These are phyloP conservation scores for Leucaena leucocephala DNA, from an alignment of 306 rosid species.

Conservation along the genomic window DNA sequence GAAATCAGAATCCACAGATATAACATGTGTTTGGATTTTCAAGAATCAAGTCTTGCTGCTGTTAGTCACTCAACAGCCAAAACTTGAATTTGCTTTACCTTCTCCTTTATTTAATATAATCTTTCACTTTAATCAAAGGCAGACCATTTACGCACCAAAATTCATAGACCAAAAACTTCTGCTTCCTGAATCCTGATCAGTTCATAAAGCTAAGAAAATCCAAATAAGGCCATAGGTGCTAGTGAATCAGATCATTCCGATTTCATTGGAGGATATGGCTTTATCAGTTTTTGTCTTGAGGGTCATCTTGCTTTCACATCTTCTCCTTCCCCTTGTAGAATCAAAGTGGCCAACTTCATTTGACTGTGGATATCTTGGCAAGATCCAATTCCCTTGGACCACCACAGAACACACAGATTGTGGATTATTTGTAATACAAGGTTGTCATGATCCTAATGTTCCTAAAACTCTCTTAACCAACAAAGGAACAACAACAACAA, in stretches of 20 bases:
- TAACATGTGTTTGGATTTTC: background rate
- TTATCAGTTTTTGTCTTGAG: background rate
- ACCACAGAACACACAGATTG: constrained; percentile 11
- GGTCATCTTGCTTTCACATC: constrained; percentile 20
- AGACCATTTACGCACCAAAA: background rate
- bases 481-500: constrained; percentile 4
- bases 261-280: constrained; percentile 17
- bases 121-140: background rate
- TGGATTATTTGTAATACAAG: constrained; percentile 36
- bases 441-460: constrained; percentile 14
- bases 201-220: background rate
- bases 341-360: constrained; percentile 32
- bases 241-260: constrained; percentile 9
- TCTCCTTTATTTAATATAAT: background rate
- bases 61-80: background rate
- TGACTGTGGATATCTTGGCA: constrained; percentile 38
- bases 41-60: constrained; percentile 18
- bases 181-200: background rate
- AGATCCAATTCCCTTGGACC: constrained; percentile 41
- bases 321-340: constrained; percentile 8
- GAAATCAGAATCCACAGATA: background rate
- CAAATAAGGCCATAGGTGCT: background rate
- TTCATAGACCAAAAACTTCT: background rate
- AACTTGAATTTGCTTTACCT: background rate
- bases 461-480: background rate